phyloP scores from a whole-genome alignment of 257 asterid species.

The Handroanthus guayacan region DNA sequence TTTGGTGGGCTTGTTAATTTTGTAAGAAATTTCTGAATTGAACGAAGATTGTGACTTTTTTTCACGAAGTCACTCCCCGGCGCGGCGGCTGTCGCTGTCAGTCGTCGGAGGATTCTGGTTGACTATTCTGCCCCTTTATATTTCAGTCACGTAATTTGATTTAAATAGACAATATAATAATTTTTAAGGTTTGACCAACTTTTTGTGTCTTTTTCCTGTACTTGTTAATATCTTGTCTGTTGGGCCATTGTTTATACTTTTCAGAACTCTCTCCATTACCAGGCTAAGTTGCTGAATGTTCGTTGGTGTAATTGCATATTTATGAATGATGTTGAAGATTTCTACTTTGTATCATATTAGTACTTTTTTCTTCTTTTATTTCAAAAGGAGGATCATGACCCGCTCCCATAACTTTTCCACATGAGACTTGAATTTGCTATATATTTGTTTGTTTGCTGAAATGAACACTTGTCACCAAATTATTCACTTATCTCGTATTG shows the following conservation, averaged over 20 bases:
- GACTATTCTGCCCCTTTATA: slow-evolving; percentile 43
- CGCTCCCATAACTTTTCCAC: too few species aligned
- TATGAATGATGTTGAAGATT: too few species aligned
- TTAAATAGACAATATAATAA: slow-evolving; percentile 19
- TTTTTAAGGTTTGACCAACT: slow-evolving; percentile 38
- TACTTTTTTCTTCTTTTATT: too few species aligned
- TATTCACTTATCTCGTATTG: too few species aligned
- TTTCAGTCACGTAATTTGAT: slow-evolving; percentile 30
- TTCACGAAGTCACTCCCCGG: slow-evolving; percentile 33
- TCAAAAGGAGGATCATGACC: too few species aligned
- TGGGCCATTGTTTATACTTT: slow-evolving; percentile 6
- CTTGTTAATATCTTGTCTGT: slow-evolving; percentile 18
- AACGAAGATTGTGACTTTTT: not conserved
- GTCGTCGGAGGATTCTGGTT: slow-evolving; percentile 40
- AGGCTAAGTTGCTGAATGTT: not conserved
- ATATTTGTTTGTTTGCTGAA: too few species aligned
- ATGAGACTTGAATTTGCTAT: too few species aligned
- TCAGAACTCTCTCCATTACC: not conserved
- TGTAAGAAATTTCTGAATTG: slow-evolving; percentile 24
- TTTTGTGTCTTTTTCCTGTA: not conserved
- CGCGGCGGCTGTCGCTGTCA: slow-evolving; percentile 49
- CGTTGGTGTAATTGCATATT: too few species aligned
- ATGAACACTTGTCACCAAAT: too few species aligned
- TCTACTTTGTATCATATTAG: too few species aligned
- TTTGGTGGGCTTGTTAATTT: not conserved